Conservation (phyloP, 768 basidiomycete species). For the Strobilomyces dryophilus region DNA sequence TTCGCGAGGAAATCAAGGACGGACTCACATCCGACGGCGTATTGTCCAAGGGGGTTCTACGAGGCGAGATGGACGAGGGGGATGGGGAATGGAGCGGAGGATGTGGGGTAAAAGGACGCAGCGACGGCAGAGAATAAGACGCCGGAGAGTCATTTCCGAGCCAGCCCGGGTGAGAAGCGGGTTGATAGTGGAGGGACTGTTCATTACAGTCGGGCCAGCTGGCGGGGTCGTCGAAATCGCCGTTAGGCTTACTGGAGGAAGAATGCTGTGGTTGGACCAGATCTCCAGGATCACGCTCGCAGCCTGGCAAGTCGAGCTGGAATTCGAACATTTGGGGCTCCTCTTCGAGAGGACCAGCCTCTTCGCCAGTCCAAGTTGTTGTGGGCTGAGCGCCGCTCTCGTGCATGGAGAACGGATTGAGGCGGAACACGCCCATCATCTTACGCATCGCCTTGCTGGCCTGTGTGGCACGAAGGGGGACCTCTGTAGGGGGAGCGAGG, state of each 20-base stretch:
- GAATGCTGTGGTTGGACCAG: slow-evolving; percentile 14
- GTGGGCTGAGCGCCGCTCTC: slow-evolving; percentile 41
- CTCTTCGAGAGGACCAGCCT: slow-evolving; percentile 56
- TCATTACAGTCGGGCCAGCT: slow-evolving; percentile 25
- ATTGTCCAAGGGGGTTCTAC: slow-evolving; percentile 23
- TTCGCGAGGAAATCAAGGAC: background rate
- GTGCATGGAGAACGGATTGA: slow-evolving; percentile 74
- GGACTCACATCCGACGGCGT: slow-evolving; percentile 25
- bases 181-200: slow-evolving; percentile 15
- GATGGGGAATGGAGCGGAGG: slow-evolving; percentile 26
- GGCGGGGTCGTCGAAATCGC: slow-evolving; percentile 15
- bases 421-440: slow-evolving; percentile 75
- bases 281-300: slow-evolving; percentile 20
- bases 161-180: slow-evolving; percentile 25
- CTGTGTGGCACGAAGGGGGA: slow-evolving; percentile 73
- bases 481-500: slow-evolving; percentile 55
- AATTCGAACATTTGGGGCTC: slow-evolving; percentile 64
- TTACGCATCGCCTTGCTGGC: slow-evolving; percentile 64
- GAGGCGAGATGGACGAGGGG: slow-evolving; percentile 22
- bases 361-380: slow-evolving; percentile 44
- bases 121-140: slow-evolving; percentile 28
- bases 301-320: slow-evolving; percentile 43
- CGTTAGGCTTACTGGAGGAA: slow-evolving; percentile 8
- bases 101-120: slow-evolving; percentile 28
- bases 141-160: slow-evolving; percentile 26